A percentile compares a stretch with the other conserved stretches of the same genome.
These are phyloP conservation scores for Apophysomyces sp. DNA, from an alignment of 371 early-diverging fungal genomes.

Conservation along the genomic window DNA sequence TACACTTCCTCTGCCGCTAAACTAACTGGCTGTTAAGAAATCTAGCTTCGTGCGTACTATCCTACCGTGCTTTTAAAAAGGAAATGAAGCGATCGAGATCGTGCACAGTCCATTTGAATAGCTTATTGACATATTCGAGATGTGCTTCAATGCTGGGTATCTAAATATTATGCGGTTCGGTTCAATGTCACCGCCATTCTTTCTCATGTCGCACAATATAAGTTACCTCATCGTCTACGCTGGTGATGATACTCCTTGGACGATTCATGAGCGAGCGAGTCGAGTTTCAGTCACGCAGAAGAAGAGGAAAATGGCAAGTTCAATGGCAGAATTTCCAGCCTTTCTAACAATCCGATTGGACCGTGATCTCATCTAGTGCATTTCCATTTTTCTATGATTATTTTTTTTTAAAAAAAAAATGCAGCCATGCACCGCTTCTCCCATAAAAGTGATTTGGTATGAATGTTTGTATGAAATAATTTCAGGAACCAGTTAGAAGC, in stretches of 20 bases:
- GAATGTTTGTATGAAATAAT: background rate
- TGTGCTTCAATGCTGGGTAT: constrained; percentile 15
- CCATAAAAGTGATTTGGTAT: background rate
- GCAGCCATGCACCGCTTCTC: background rate
- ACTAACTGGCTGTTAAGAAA: background rate
- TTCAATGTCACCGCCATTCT: background rate
- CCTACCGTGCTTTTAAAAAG: constrained; percentile 11
- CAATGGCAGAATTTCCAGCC: background rate
- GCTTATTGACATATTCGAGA: constrained; percentile 12
- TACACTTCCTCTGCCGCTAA: constrained; percentile 12
- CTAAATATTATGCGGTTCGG: background rate
- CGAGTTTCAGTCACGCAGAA: constrained; percentile 4
- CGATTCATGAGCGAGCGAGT: constrained; percentile 1
- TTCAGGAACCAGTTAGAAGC: background rate
- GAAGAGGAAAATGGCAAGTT: background rate
- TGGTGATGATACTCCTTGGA: constrained; percentile 4
- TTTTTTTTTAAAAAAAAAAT: background rate
- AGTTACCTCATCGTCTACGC: constrained; percentile 4
- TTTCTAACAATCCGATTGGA: constrained; percentile 2
- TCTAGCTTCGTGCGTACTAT: background rate
- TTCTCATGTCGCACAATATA: background rate
- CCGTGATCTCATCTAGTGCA: background rate
- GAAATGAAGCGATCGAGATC: constrained; percentile 16
- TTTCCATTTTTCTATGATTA: background rate
- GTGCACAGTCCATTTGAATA: constrained; percentile 13